These are phyloP conservation scores for Penicillium mononematosum DNA, from an alignment of 495 filamentous ascomycete genomes.

Conservation along the genomic window DNA sequence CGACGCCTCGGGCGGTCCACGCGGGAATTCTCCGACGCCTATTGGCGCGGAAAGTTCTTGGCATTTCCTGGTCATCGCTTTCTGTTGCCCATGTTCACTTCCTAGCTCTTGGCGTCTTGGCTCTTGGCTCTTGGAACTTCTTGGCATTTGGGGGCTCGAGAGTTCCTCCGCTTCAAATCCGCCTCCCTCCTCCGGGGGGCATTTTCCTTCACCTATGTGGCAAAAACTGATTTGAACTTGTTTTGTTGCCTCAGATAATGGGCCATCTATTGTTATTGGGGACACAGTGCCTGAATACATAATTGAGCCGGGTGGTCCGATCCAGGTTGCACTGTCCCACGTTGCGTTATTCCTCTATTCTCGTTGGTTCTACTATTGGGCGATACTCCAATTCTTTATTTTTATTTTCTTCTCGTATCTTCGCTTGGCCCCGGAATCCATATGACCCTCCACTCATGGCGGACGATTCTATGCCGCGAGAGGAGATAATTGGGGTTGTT, in stretches of 20 bases:
- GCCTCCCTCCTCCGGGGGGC: slow-evolving; percentile 9
- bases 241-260: slow-evolving; percentile 9
- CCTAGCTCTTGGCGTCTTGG: slow-evolving; percentile 18
- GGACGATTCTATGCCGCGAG: slow-evolving; percentile 23
- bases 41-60: slow-evolving; percentile 21
- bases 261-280: not conserved
- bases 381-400: slow-evolving; percentile 1
- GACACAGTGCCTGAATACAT: slow-evolving; percentile 12
- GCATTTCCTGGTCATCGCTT: not conserved
- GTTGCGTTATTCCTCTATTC: not conserved
- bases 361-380: slow-evolving; percentile 5
- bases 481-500: slow-evolving; percentile 36
- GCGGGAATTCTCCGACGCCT: slow-evolving; percentile 20
- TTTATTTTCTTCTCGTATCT: slow-evolving; percentile 16
- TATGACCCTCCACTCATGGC: slow-evolving; percentile 26
- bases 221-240: not conserved
- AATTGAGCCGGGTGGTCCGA: slow-evolving; percentile 11
- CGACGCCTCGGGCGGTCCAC: slow-evolving; percentile 22
- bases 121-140: slow-evolving; percentile 23
- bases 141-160: slow-evolving; percentile 37
- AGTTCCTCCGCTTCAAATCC: slow-evolving; percentile 31
- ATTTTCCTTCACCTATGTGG: not conserved
- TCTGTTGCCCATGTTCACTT: not conserved
- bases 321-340: slow-evolving; percentile 10
- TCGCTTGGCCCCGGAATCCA: slow-evolving; percentile 13